Percentiles rank a stretch among this genome's conserved stretches.
These are phyloP conservation scores for Curvularia spicifera DNA, from an alignment of 2,329 filamentous ascomycete genomes.

Conservation along the genomic window DNA sequence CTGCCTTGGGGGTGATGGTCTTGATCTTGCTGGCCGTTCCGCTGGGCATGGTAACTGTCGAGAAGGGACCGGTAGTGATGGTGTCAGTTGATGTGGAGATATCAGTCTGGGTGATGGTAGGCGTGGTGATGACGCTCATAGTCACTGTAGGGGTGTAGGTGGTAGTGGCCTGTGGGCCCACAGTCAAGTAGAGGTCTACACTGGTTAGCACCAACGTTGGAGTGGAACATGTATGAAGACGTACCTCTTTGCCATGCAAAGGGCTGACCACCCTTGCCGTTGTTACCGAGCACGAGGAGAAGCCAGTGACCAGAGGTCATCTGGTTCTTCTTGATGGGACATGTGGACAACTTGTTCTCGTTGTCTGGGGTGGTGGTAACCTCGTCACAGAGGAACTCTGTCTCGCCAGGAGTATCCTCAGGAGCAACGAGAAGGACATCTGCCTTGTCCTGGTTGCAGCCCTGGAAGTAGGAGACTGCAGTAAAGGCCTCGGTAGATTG, in stretches of 20 bases:
- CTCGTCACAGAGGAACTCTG: conserved; percentile 52
- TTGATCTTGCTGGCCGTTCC: conserved; percentile 42
- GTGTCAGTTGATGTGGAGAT: conserved; percentile 35
- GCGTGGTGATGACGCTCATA: conserved; percentile 39
- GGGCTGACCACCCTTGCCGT: conserved; percentile 50
- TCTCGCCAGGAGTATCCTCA: conserved; percentile 43
- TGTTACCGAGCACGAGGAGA: conserved; percentile 55
- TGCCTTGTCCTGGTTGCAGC: conserved; percentile 51
- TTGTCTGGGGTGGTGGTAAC: conserved; percentile 51
- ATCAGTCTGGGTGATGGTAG: conserved; percentile 31
- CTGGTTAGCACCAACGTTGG: conserved; percentile 6
- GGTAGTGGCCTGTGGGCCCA: conserved; percentile 41
- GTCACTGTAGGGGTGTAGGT: conserved; percentile 46
- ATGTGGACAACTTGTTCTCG: conserved; percentile 50
- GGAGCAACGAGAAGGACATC: conserved; percentile 52
- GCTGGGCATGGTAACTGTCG: conserved; percentile 42
- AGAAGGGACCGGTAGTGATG: conserved; percentile 36
- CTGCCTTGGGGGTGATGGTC: conserved; percentile 40
- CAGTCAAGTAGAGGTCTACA: conserved; percentile 42
- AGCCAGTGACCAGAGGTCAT: conserved; percentile 55
- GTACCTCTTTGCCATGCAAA: conserved; percentile 56
- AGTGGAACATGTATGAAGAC: conserved; percentile 24
- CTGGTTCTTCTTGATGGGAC: conserved; percentile 52
- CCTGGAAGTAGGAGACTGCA: conserved; percentile 53
- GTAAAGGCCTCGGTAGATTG: conserved; percentile 52